These are phyloP conservation scores for Pseudocercospora macadamiae DNA, from an alignment of 2,329 filamentous ascomycete species.

Conservation along the genomic window DNA sequence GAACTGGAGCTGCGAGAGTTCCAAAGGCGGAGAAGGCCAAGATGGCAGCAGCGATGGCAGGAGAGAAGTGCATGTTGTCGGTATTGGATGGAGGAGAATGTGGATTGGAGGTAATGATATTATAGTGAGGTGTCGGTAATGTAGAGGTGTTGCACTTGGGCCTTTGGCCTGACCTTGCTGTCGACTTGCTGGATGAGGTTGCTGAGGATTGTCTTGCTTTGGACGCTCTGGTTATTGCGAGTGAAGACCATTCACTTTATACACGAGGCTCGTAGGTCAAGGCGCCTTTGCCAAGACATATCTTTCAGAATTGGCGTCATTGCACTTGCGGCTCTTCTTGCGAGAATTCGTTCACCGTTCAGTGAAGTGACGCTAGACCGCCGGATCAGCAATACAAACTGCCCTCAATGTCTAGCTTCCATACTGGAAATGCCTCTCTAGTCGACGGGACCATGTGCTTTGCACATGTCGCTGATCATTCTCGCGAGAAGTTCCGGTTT, in stretches of 20 bases:
- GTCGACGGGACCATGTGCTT: neutral
- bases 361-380: neutral
- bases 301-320: neutral
- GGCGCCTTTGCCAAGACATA: neutral
- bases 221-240: neutral
- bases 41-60: slow-evolving; percentile 20
- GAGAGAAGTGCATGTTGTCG: slow-evolving; percentile 23
- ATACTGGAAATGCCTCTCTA: neutral
- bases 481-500: neutral
- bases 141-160: neutral
- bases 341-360: neutral
- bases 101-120: neutral
- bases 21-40: slow-evolving; percentile 16
- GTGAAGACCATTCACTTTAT: neutral
- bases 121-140: neutral
- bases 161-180: neutral
- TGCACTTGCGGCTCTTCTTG: neutral
- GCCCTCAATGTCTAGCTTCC: neutral
- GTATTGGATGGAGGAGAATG: neutral
- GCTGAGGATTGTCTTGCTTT: neutral
- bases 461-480: neutral
- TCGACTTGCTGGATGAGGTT: neutral
- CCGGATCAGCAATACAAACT: neutral
- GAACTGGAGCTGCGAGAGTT: slow-evolving; percentile 23
- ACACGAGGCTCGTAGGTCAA: neutral